These are phyloP conservation scores for Citrus inodora DNA, from an alignment of 345 rosid species.

Conservation along the genomic window DNA sequence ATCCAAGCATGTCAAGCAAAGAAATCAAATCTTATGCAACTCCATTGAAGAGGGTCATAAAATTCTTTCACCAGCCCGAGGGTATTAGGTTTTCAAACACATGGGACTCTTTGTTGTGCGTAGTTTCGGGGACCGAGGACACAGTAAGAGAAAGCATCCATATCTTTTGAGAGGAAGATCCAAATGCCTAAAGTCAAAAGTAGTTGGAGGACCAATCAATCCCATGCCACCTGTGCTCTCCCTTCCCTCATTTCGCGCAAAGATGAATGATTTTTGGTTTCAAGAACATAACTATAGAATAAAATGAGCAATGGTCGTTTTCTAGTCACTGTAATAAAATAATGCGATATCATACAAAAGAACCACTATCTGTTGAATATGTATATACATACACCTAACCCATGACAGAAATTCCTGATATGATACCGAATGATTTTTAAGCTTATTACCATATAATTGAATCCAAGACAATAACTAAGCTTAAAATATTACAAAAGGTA, in stretches of 20 bases:
- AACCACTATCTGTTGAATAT: neutral
- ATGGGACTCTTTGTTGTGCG: slow-evolving; percentile 1
- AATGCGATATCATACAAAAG: neutral
- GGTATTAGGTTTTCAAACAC: neutral
- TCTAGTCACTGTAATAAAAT: neutral
- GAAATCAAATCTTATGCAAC: neutral
- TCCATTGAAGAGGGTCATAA: neutral
- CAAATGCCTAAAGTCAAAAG: slow-evolving; percentile 17
- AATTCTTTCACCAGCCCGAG: slow-evolving; percentile 2
- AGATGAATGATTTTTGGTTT: neutral
- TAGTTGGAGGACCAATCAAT: neutral
- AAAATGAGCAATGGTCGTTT: neutral
- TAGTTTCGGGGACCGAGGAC: neutral
- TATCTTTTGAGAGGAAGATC: slow-evolving; percentile 4
- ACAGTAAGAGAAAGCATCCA: neutral
- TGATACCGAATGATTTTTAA: neutral
- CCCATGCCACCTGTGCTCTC: neutral
- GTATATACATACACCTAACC: neutral
- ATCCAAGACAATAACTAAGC: neutral
- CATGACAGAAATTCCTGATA: neutral
- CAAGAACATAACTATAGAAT: neutral
- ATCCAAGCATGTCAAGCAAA: neutral
- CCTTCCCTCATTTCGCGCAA: neutral
- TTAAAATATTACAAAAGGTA: neutral
- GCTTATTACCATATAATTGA: neutral